Evolutionary conservation across 495 filamentous ascomycete species (phyloP), one percentile per base, ranked within the genome.

Genomic region (Neurospora sp.): DNA sequence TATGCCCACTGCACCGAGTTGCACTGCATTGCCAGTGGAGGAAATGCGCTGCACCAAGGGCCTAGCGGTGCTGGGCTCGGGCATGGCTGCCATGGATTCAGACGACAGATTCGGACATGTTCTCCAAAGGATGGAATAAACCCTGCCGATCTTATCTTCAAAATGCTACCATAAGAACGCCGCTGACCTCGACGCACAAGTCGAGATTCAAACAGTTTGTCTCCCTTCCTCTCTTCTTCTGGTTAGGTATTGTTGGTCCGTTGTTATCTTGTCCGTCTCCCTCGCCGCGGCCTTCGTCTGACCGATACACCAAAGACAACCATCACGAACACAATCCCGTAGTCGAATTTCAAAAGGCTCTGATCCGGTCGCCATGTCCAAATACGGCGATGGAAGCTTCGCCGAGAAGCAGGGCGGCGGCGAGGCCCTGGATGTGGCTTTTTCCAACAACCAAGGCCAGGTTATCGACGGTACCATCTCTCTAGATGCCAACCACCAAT

Each of bases 401-500:
- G 53, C 53, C 27, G 53, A 65, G 27, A 65, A 65, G 53, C 53
- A 65, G 53, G 53, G 53, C 22, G 53, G 53, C 27, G 31, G 53
- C 53, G 53, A 65, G 53, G 53, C 27, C 27, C 3, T 65, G 27
- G 27, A 65, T 37, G 53, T 35, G 27, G 53, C 53, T 65, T 65
- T 6, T 18, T 65, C 27, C 31, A 35, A 65, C 53, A 65, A 31
- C 6, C 53, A 18, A 65, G 70, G 65, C 40, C 53, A 71, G 10
- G 27, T 74, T 22, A 31, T 79, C 40, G 77, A 80, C 22, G 74
- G 76, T 39, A 70, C 70, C 45, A 70, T 79, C 12, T 76, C 78
- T 0, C 74, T 80, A 16, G 76, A 79, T 59, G 27, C 22, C 18
- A 73, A 76, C 4, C 61, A 71, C 0, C 83, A 86, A 72, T 81